Percentiles rank a stretch among this genome's conserved stretches.
phyloP scores from a whole-genome alignment of 2,329 filamentous ascomycete genomes.

The Fusarium miscanthi region DNA sequence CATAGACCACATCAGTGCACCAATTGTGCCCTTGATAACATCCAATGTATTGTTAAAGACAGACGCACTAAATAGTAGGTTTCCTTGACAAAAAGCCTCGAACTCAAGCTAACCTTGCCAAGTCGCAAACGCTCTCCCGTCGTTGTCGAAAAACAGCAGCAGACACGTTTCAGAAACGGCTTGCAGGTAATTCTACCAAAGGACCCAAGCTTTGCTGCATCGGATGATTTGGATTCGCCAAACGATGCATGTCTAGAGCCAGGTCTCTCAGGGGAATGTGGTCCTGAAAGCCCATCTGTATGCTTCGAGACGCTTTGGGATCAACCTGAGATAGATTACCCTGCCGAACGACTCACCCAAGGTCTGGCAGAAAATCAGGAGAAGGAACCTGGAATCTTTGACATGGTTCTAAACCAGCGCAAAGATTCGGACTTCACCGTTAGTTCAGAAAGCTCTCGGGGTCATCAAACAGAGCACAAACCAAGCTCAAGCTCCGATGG shows the following conservation, averaged over 20 bases:
- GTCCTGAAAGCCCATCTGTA: background rate
- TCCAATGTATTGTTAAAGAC: constrained; percentile 17
- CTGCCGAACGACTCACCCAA: background rate
- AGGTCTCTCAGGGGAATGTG: background rate
- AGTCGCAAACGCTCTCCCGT: background rate
- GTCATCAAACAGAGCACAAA: background rate
- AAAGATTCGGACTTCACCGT: background rate
- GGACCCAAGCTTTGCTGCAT: background rate
- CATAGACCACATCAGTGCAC: constrained; percentile 19
- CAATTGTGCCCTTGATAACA: constrained; percentile 24
- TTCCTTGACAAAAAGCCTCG: accelerated
- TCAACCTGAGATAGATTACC: background rate
- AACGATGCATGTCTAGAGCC: background rate
- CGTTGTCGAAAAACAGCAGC: background rate
- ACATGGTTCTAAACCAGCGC: background rate
- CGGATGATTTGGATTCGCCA: background rate
- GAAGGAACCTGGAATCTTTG: background rate
- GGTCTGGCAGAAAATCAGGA: background rate
- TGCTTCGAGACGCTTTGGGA: background rate
- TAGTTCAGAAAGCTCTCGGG: background rate
- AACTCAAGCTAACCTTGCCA: background rate
- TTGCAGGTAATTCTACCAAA: background rate
- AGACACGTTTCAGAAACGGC: background rate
- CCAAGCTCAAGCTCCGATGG: background rate
- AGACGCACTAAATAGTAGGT: constrained; percentile 25